Evolutionary conservation across 179 eudicot genomes (phyloP), one percentile per base, ranked within the genome.

Genomic region (Corrigiola litoralis): DNA sequence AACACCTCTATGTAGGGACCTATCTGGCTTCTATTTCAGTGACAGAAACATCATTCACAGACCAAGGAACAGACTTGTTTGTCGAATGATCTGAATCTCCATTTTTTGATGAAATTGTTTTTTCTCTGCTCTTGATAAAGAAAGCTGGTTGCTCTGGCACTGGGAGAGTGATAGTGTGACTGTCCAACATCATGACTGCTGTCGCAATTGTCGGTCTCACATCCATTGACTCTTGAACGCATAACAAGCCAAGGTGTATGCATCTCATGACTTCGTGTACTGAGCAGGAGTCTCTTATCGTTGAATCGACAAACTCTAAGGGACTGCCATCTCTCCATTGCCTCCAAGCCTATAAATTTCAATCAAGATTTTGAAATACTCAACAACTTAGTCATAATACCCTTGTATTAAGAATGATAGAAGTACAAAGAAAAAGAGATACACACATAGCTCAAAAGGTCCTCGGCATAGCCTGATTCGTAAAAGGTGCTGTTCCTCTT

Each of bases 131-230:
- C 23, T 47, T 5, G 8, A 21, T 13, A 4, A 18, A 68, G 66
- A 71, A 68, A 20, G 72, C 67, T 0, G 82, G 82, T 18, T 64
- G 55, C 47, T 60, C 50, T 42, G 82, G 85, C 46, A 60, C 48
- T 2, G 74, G 65, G 17, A 76, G 69, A 11, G 69, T 63, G 23
- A 70, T 14, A 1, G 83, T 67, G 57, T 75, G 33, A 50, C 75
- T 80, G 51, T 72, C 74, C 41, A 75, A 13, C 74, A 66, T 64
- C 56, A 69, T 58, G 0, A 75, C 61, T 6, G 34, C 55, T 8
- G 56, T 69, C 7, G 55, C 71, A 66, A 69, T 75, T 42, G 78
- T 49, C 25, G 78, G 78, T 64, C 74, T 64, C 7, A 69, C 61
- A 24, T 74, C 70, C 2, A 64, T 13, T 7, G 34, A 20, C 24